Evolutionary conservation across 129 eudicot species (phyloP), one percentile per base, ranked within the genome.

Genomic region (Helichrysum umbraculigerum): DNA sequence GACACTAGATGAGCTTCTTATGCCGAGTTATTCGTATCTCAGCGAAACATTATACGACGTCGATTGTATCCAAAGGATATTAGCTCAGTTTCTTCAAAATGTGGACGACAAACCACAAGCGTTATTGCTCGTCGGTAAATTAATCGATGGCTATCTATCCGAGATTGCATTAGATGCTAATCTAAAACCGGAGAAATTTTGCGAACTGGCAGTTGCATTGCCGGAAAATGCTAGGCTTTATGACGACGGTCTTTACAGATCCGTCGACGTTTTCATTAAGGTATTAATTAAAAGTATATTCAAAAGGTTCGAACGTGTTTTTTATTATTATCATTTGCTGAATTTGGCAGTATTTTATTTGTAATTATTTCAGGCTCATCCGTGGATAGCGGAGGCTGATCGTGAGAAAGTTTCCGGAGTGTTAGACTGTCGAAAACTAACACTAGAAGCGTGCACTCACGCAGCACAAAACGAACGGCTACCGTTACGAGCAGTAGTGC

Each of bases 381-480:
- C 91, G 20, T 89, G 96, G 97, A 76, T 86, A 58, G 32, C 92
- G 25, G 99, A 91, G 78, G 80, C 78, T 1, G 97, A 95, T 10
- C 74, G 99, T 11, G 99, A 95, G 78, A 91, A 83, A 41, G 86
- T 95, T 4, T 86, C 92, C 76, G 91, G 96, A 7, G 83, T 95
- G 16, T 75, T 95, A 89, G 93, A 95, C 85, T 95, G 94, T 79
- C 92, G 84, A 85, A 95, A 91, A 79, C 87, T 95, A 70, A 95
- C 99, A 7, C 32, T 95, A 76, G 99, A 95, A 79, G 99, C 99
- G 57, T 95, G 99, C 83, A 87, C 99, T 7, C 99, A 95, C 87
- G 99, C 99, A 0, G 99, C 99, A 3, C 99, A 91, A 73, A 95
- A 95, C 81, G 99, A 95, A 85, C 91, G 99, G 17, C 94, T 95